These are phyloP conservation scores for Colletotrichum karsti DNA, from an alignment of 2,329 filamentous ascomycete species.

Conservation along the genomic window DNA sequence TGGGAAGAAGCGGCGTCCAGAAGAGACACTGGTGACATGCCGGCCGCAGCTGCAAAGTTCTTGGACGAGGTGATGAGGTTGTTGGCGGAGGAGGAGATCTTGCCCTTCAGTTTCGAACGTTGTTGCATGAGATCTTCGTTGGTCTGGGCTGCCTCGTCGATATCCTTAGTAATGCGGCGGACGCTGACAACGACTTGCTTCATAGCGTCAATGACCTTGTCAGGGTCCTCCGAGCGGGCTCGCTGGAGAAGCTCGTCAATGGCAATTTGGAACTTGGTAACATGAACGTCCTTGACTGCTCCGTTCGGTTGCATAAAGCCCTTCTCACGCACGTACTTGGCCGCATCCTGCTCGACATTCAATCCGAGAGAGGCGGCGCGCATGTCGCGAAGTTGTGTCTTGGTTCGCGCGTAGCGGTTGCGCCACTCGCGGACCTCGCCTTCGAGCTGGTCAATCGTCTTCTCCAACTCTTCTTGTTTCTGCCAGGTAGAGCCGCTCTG, in stretches of 20 bases:
- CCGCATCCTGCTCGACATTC: slow-evolving; percentile 74
- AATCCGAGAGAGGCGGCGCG: slow-evolving; percentile 83
- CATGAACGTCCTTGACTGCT: slow-evolving; percentile 87
- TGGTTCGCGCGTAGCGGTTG: slow-evolving; percentile 85
- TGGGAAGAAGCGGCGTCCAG: slow-evolving; percentile 94
- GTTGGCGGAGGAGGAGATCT: slow-evolving; percentile 93
- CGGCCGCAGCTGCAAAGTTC: slow-evolving; percentile 84
- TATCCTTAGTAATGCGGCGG: slow-evolving; percentile 84
- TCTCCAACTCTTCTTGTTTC: slow-evolving; percentile 80
- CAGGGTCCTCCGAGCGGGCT: slow-evolving; percentile 77
- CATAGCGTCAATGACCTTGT: slow-evolving; percentile 83
- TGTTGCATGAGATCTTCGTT: slow-evolving; percentile 65
- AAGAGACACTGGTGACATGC: slow-evolving; percentile 90
- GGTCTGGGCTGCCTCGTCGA: slow-evolving; percentile 66
- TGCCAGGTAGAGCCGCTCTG: slow-evolving; percentile 83
- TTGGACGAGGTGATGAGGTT: slow-evolving; percentile 94
- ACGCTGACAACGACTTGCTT: slow-evolving; percentile 86
- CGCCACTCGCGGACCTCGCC: slow-evolving; percentile 90
- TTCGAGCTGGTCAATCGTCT: slow-evolving; percentile 80
- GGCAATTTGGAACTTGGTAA: slow-evolving; percentile 94
- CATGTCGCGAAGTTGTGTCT: slow-evolving; percentile 85
- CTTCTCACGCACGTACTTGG: slow-evolving; percentile 70
- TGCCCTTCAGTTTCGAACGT: slow-evolving; percentile 77
- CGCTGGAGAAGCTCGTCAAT: slow-evolving; percentile 89
- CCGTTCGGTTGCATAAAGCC: slow-evolving; percentile 77